Conservation (phyloP, 805 yeast species). For the Phaffomyces thermotolerans region DNA sequence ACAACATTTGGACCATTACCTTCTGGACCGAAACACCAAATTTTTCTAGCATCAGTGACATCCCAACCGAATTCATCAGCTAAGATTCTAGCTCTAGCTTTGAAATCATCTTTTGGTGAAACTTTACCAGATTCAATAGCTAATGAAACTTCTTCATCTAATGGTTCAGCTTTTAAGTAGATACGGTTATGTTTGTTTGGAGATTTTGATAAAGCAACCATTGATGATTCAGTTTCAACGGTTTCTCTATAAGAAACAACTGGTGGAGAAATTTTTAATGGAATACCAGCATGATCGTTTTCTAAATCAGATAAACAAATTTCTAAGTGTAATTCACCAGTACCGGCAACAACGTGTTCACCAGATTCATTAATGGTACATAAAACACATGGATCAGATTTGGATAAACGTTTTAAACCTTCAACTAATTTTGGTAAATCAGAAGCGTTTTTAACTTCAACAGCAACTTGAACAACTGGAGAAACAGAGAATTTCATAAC, state of each 20-base stretch:
- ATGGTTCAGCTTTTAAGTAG: slow-evolving; percentile 94
- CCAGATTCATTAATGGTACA: slow-evolving; percentile 85
- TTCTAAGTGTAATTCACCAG: slow-evolving; percentile 99
- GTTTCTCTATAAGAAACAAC: slow-evolving; percentile 99
- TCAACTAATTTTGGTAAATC: slow-evolving; percentile 99
- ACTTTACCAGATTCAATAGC: slow-evolving; percentile 93
- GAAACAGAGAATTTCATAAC: slow-evolving; percentile 99
- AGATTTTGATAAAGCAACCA: slow-evolving; percentile 95
- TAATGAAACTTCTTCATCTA: slow-evolving; percentile 83
- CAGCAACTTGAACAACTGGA: slow-evolving; percentile 99
- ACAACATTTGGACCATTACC: slow-evolving; percentile 98
- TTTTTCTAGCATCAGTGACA: slow-evolving; percentile 99
- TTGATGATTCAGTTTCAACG: slow-evolving; percentile 87
- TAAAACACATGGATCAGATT: slow-evolving; percentile 98
- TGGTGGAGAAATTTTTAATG: slow-evolving; percentile 95
- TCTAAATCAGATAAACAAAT: slow-evolving; percentile 93
- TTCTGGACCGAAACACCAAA: slow-evolving; percentile 99
- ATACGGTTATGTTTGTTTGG: slow-evolving; percentile 99
- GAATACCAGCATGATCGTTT: slow-evolving; percentile 99
- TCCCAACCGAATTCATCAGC: slow-evolving; percentile 99
- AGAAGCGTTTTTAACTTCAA: slow-evolving; percentile 98
- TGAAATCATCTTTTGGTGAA: slow-evolving; percentile 95
- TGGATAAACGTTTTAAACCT: slow-evolving; percentile 99
- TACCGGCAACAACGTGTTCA: slow-evolving; percentile 99
- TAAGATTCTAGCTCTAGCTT: slow-evolving; percentile 96